Evolutionary conservation across 2,329 filamentous ascomycete genomes (phyloP).

Genomic region (Fusarium scirpi): DNA sequence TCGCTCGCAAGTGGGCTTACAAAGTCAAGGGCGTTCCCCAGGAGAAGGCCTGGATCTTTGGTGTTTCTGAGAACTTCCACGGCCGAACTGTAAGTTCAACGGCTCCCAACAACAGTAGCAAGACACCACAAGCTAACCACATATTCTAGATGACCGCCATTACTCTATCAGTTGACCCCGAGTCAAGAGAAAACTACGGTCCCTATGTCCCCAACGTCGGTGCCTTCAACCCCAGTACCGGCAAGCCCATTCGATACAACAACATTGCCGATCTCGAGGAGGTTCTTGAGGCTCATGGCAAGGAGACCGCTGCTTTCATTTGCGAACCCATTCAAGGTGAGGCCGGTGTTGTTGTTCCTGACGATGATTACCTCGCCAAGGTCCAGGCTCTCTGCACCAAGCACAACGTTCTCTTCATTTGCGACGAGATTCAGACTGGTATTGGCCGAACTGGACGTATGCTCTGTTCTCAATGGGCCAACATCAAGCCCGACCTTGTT

Average conservation of each 20-base stretch:
- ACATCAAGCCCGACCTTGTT: slow-evolving; percentile 94
- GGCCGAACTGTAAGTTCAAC: slow-evolving; percentile 71
- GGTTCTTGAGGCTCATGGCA: slow-evolving; percentile 37
- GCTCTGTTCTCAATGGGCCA: slow-evolving; percentile 93
- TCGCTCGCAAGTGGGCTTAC: slow-evolving; percentile 40
- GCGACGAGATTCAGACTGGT: slow-evolving; percentile 98
- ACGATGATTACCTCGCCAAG: slow-evolving; percentile 79
- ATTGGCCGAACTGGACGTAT: slow-evolving; percentile 95
- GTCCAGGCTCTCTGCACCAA: slow-evolving; percentile 90
- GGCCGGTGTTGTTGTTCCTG: slow-evolving; percentile 94
- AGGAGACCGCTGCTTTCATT: slow-evolving; percentile 40
- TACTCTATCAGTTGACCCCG: slow-evolving; percentile 93
- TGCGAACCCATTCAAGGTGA: slow-evolving; percentile 73
- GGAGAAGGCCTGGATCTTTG: slow-evolving; percentile 40
- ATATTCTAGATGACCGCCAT: slow-evolving; percentile 84
- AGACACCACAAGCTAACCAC: slow-evolving; percentile 4
- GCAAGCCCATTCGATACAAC: slow-evolving; percentile 39
- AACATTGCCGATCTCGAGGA: slow-evolving; percentile 40
- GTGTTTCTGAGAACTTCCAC: slow-evolving; percentile 40
- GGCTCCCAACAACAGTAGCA: not conserved
- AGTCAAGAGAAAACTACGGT: slow-evolving; percentile 96
- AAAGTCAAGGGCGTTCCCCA: slow-evolving; percentile 41
- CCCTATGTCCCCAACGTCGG: slow-evolving; percentile 93
- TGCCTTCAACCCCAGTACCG: slow-evolving; percentile 58
- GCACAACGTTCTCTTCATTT: slow-evolving; percentile 95